Conservation (phyloP, 1,284 basidiomycete species). For the Porodaedalea pini region DNA sequence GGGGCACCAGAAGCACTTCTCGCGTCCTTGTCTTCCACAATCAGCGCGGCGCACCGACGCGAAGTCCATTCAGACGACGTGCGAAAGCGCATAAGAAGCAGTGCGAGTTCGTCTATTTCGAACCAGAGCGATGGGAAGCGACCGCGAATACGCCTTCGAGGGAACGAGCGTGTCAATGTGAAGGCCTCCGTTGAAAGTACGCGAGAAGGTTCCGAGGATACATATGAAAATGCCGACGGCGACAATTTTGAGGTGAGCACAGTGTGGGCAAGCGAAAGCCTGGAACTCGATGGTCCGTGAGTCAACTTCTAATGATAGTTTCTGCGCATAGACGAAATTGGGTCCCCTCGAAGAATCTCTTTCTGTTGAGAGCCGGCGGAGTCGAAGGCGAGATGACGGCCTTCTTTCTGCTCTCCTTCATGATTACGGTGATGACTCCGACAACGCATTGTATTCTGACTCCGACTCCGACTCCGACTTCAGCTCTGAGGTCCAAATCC, state of each 20-base stretch:
- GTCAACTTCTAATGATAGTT: neutral
- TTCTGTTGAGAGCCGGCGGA: neutral
- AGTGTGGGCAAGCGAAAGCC: neutral
- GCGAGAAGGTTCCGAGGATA: neutral
- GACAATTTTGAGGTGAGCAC: neutral
- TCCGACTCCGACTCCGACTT: neutral
- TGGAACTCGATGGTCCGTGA: neutral
- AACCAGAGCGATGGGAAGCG: neutral
- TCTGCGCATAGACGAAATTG: neutral
- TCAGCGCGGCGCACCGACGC: neutral
- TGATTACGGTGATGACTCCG: slow-evolving; percentile 2
- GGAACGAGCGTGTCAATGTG: neutral
- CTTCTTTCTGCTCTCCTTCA: neutral
- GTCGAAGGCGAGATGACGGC: neutral
- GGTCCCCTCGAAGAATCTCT: neutral
- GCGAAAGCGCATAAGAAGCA: slow-evolving; percentile 1
- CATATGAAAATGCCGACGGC: neutral
- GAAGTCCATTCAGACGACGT: neutral
- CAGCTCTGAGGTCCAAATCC: neutral
- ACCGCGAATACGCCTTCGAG: neutral
- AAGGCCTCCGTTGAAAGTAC: neutral
- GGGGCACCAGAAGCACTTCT: neutral
- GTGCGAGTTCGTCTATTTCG: neutral
- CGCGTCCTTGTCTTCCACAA: no score
- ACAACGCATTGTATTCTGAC: neutral